Evolutionary conservation across 176 grass and related monocot species (phyloP), one percentile per base, ranked within the genome.

Genomic region (Ensete ventricosum): DNA sequence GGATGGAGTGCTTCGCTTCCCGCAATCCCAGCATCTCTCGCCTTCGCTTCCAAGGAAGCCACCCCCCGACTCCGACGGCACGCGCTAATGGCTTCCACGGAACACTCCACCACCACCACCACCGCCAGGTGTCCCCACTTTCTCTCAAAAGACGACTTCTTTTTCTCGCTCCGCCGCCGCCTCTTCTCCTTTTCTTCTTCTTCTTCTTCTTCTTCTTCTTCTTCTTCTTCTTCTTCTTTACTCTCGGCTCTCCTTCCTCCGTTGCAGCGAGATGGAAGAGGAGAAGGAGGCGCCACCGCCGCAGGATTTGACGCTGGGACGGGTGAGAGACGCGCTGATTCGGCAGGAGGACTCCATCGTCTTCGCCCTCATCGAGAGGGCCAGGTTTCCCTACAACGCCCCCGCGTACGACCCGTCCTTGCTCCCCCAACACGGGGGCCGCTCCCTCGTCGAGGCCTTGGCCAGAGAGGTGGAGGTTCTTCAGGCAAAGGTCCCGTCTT

Each of bases 311-410:
- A 93, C 84, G 60, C 82, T 98, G 76, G 78, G 53, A 10, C 69
- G 53, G 68, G 86, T 98, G 81, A 89, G 94, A 74, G 90, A 98
- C 62, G 78, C 82, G 74, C 84, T 98, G 74, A 77, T 93, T 52
- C 84, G 90, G 75, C 65, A 87, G 79, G 94, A 98, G 86, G 94
- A 98, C 67, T 91, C 94, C 7, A 90, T 98, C 66, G 90, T 98
- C 52, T 98, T 98, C 69, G 79, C 84, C 29, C 84, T 98, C 73
- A 87, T 98, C 75, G 86, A 98, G 84, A 86, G 94, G 77, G 80
- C 90, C 55, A 83, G 62, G 78, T 87, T 81, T 58, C 90, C 90
- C 29, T 82, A 75, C 68, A 98, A 98, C 86, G 71, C 88, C 66
- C 71, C 78, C 51, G 88, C 82, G 13, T 93, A 98, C 75, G 54